Evolutionary conservation across 2,329 filamentous ascomycete species (phyloP).

Genomic region (Fusarium sp.): DNA sequence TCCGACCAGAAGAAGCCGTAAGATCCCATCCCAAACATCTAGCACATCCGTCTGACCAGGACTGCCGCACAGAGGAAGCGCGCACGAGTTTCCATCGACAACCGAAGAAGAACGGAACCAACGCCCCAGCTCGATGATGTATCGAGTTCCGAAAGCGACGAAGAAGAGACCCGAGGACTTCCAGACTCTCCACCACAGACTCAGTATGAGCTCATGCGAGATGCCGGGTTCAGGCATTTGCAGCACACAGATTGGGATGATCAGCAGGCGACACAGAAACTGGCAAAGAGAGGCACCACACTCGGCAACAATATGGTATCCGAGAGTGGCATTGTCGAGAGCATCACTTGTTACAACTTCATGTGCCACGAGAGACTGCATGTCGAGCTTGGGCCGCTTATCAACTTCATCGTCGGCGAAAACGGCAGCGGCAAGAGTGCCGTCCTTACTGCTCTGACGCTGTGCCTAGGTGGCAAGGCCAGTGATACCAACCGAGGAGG

Average conservation of each 20-base stretch:
- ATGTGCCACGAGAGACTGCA: conserved; percentile 92
- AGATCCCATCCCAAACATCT: conserved; percentile 36
- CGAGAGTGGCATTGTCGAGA: conserved; percentile 88
- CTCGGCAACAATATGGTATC: conserved; percentile 78
- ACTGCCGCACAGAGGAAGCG: conserved; percentile 47
- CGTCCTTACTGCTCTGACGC: conserved; percentile 88
- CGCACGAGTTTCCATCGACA: conserved; percentile 47
- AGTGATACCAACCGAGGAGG: conserved; percentile 92
- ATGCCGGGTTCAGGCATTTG: conserved; percentile 69
- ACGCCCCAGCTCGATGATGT: conserved; percentile 36
- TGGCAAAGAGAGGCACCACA: conserved; percentile 61
- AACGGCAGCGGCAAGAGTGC: conserved; percentile 99
- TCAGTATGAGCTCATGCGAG: conserved; percentile 72
- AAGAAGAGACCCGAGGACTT: conserved; percentile 40
- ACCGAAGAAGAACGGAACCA: conserved; percentile 24
- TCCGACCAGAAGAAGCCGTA: conserved; percentile 54
- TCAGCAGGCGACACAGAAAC: conserved; percentile 71
- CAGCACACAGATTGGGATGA: conserved; percentile 69
- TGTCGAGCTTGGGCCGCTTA: conserved; percentile 88
- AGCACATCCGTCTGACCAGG: background rate
- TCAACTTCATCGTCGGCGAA: conserved; percentile 98
- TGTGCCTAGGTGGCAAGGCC: conserved; percentile 95
- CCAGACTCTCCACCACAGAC: conserved; percentile 60
- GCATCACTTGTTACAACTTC: conserved; percentile 89
- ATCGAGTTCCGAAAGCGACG: conserved; percentile 47